Base-by-base conservation (phyloP, 306 rosid genomes). In the Lathyrus tuberosus region DNA sequence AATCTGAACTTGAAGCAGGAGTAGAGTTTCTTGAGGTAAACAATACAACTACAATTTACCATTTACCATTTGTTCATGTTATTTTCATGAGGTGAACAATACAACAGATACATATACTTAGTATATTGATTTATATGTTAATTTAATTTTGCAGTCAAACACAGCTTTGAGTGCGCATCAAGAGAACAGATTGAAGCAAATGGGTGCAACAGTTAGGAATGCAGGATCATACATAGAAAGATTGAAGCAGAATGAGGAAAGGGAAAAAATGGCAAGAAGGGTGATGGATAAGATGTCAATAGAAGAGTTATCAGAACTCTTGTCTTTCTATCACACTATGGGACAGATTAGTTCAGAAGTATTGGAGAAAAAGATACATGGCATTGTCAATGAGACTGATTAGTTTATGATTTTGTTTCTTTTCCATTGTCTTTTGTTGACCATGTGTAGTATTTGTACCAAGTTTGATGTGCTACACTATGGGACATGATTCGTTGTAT, bases 191-290 rank as follows among this genome's bases (percentile, higher is more conserved):
- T 24, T 93, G 38, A 93, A 90, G 87, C 96, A 90, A 77, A 88
- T 93, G 96, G 98, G 98, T 3, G 98, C 98, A 82, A 93, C 98
- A 37, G 96, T 93, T 22, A 93, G 97, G 74, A 90, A 90, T 81
- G 87, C 81, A 37, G 87, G 92, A 2, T 88, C 91, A 10, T 93
- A 90, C 77, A 76, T 78, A 57, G 86, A 78, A 80, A 85, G 73
- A 71, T 6, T 90, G 83, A 86, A 85, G 77, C 37, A 85, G 68
- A 86, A 86, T 28, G 97, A 86, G 75, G 84, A 81, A 64, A 88
- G 88, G 72, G 94, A 86, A 16, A 84, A 61, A 40, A 9, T 80
- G 75, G 91, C 97, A 41, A 90, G 88, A 65, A 84, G 72, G 5
- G 91, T 85, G 78, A 88, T 88, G 96, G 85, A 80, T 20, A 93